These are phyloP conservation scores for Vigna angularis DNA, from an alignment of 306 rosid species.

Conservation along the genomic window DNA sequence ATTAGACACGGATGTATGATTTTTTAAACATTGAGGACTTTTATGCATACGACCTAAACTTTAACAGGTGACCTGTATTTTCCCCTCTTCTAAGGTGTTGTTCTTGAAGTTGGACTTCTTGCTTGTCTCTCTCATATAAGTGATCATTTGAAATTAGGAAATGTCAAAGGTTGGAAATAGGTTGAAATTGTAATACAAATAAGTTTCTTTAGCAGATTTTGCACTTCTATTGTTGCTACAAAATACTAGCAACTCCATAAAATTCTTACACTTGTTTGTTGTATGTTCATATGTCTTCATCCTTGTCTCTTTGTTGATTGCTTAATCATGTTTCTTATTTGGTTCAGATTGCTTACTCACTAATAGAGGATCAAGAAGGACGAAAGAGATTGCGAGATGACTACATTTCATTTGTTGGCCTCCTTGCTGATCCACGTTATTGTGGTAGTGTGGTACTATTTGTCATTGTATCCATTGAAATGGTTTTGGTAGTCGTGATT, in stretches of 20 bases:
- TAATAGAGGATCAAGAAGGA: conserved; percentile 98
- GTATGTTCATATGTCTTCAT: conserved; percentile 16
- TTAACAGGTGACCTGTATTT: neutral
- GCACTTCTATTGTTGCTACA: conserved; percentile 14
- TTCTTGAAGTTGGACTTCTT: conserved; percentile 40
- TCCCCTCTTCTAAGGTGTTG: neutral
- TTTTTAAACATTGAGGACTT: neutral
- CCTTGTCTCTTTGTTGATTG: conserved; percentile 18
- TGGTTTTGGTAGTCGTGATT: conserved; percentile 42
- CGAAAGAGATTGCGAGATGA: conserved; percentile 61
- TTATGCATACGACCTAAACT: neutral
- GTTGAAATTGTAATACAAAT: conserved; percentile 24
- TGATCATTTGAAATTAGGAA: conserved; percentile 31
- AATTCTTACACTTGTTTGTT: neutral
- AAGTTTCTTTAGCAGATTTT: conserved; percentile 18
- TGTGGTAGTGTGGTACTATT: conserved; percentile 91
- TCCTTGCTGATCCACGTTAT: conserved; percentile 96
- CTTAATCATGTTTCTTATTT: conserved; percentile 30
- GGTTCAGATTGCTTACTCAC: conserved; percentile 85
- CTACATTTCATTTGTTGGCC: conserved; percentile 91
- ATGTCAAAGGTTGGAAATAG: conserved; percentile 36
- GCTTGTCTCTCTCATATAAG: neutral
- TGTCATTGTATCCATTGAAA: conserved; percentile 59
- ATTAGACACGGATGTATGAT: neutral
- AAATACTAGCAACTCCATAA: neutral